Evolutionary conservation across 352 stramenopile species (phyloP).

Genomic region (Pythium folliculosum): DNA sequence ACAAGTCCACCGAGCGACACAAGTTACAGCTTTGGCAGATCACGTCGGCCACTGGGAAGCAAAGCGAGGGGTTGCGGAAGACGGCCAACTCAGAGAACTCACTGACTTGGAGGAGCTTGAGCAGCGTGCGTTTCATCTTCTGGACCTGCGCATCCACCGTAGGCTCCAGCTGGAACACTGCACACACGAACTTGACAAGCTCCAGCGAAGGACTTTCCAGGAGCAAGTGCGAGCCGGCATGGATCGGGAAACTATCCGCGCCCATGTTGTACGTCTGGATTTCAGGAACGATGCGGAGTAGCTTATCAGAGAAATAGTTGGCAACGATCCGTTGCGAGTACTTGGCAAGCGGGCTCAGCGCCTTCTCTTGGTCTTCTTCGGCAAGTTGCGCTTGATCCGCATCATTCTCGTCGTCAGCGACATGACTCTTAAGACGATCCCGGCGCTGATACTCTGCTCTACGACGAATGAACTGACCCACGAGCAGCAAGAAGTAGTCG

Average conservation of each 20-base stretch:
- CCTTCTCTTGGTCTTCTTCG: conserved; percentile 41
- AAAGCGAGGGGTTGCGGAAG: conserved; percentile 94
- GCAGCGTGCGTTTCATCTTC: conserved; percentile 90
- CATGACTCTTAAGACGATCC: conserved; percentile 28
- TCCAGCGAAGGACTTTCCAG: conserved; percentile 93
- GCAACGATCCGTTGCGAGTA: conserved; percentile 75
- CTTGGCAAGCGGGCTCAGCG: conserved; percentile 53
- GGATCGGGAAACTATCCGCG: conserved; percentile 72
- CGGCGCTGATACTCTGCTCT: conserved; percentile 61
- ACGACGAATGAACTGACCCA: conserved; percentile 86
- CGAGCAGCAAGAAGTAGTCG: conserved; percentile 89
- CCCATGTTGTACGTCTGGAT: conserved; percentile 74
- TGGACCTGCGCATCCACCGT: conserved; percentile 90
- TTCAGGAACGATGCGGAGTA: conserved; percentile 76
- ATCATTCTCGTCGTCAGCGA: conserved; percentile 45
- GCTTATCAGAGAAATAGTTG: conserved; percentile 77
- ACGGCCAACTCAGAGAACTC: conserved; percentile 80
- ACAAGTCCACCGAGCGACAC: conserved; percentile 96
- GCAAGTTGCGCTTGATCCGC: conserved; percentile 26
- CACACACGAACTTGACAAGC: conserved; percentile 96
- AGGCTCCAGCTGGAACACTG: conserved; percentile 93
- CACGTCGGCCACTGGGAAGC: conserved; percentile 96
- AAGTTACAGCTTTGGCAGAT: conserved; percentile 97
- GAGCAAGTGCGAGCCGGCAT: conserved; percentile 82
- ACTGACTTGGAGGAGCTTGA: conserved; percentile 79